Base-by-base conservation (phyloP, 768 basidiomycete species). In the Leccinum uliginosum region DNA sequence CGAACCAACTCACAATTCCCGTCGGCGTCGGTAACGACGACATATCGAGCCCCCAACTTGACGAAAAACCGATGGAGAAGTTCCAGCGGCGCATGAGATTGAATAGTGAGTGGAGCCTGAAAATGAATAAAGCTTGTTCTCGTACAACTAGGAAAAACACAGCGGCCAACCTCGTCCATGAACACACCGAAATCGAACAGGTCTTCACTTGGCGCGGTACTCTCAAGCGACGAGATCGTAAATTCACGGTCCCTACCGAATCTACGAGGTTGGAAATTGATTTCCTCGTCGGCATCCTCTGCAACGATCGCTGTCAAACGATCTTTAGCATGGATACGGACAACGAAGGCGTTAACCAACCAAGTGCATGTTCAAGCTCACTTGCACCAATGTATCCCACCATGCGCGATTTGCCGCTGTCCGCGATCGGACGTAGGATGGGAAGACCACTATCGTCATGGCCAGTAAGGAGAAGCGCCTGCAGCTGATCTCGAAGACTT, bases 1-100 rank as follows among this genome's bases (percentile, higher is more conserved):
- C 15, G 30, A 35, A 51, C 30, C 68, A 11, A 51, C 86, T 67
- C 67, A 93, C 91, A 98, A 46, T 84, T 73, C 6, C 95, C 95
- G 51, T 92, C 84, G 2, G 81, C 74, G 67, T 97, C 91, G 1
- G 83, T 87, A 6, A 97, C 84, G 26, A 98, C 78, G 21, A 98
- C 83, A 65, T 96, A 94, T 62, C 92, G 82, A 11, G 93, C 91
- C 0, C 97, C 97, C 19, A 98, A 82, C 71, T 98, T 98, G 57
- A 86, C 87, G 65, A 98, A 98, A 67, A 96, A 83, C 67, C 92
- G 92, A 67, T 98, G 96, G 0, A 98, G 80, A 50, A 98, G 81
- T 71, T 97, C 92, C 68, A 98, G 78, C 1, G 97, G 92, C 2
- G 92, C 87, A 64, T 94, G 86, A 1, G 82, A 83, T 56, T 86